Evolutionary conservation across 2,329 filamentous ascomycete species (phyloP).

Genomic region (Lachnellula cervina): DNA sequence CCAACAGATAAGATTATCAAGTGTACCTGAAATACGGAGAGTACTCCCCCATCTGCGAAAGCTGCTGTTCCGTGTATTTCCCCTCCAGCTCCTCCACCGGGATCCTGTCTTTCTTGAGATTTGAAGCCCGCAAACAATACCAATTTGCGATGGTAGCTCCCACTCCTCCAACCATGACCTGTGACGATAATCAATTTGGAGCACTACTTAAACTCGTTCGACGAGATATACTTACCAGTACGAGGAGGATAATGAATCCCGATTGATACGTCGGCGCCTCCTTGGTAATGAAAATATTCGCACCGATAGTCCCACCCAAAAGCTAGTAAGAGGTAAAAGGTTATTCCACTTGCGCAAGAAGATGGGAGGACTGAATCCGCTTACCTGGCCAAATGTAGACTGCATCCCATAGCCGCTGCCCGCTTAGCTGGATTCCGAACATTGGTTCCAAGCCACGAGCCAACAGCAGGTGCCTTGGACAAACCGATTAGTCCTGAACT

Average conservation of each 20-base stretch:
- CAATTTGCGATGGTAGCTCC: slow-evolving; percentile 9
- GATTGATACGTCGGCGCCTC: slow-evolving; percentile 36
- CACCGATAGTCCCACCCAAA: slow-evolving; percentile 8
- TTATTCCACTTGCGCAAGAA: neutral
- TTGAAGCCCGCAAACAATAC: slow-evolving; percentile 9
- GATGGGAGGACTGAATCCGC: slow-evolving; percentile 20
- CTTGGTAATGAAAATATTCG: slow-evolving; percentile 8
- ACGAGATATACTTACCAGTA: slow-evolving; percentile 32
- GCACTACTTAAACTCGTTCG: slow-evolving; percentile 12
- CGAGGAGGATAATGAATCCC: slow-evolving; percentile 32
- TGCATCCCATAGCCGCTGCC: slow-evolving; percentile 28
- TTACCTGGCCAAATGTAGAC: slow-evolving; percentile 27
- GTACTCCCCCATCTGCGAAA: slow-evolving; percentile 33
- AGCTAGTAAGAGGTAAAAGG: neutral
- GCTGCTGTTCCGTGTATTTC: slow-evolving; percentile 19
- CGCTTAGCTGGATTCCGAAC: slow-evolving; percentile 25
- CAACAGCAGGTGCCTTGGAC: slow-evolving; percentile 8
- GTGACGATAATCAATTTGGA: slow-evolving; percentile 1
- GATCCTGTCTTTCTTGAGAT: slow-evolving; percentile 26
- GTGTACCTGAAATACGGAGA: slow-evolving; percentile 32
- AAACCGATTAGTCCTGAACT: slow-evolving; percentile 51
- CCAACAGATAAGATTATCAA: neutral
- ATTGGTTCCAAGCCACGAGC: slow-evolving; percentile 49
- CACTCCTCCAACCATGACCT: slow-evolving; percentile 18
- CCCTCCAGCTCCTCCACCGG: slow-evolving; percentile 50